Base-by-base conservation (phyloP, 2,329 filamentous ascomycete species). In the Cercospora brassicicola region DNA sequence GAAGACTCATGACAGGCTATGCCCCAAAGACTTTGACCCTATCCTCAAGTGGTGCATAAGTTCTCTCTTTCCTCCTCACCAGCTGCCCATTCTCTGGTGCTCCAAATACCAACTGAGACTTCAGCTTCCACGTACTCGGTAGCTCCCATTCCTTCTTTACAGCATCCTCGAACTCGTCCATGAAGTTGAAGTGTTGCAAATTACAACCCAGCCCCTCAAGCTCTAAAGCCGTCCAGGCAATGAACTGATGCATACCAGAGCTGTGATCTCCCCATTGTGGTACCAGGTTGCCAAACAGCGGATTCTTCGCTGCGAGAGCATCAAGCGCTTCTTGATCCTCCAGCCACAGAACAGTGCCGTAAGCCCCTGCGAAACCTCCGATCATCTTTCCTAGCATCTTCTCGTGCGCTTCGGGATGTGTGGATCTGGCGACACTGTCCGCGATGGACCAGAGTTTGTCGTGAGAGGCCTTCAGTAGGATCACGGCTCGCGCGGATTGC, bases 391-490 rank as follows among this genome's bases (percentile, higher is more conserved):
- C 75, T 71, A 79, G 75, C 26, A 83, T 91, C 71, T 78, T 65
- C 76, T 87, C 81, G 83, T 86, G 92, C 69, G 81, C 76, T n/a
- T 90, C 89, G 55, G 90, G 87, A 33, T 94, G 88, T 66, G 92
- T 86, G 28, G 83, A 82, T 82, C 89, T 88, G 67, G 93, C 84
- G 60, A 85, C 81, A 23, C 89, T 87, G 68, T 84, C 81, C 65
- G 88, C 85, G 66, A 92, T 84, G 79, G 56, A 55, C 94, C 93
- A 97, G 72, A 96, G 87, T 82, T 90, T 90, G 74, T 93, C 89
- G 83, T 97, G 93, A 80, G 96, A 91, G 70, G 85, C 86, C 76
- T 90, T 89, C 76, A 94, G 85, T 59, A 97, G 88, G 62, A 97
- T 86, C 59, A 96, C 86, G 67, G 90, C 82, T 68, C 94, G 90